phyloP scores from a whole-genome alignment of 2,329 filamentous ascomycete genomes.

The Aspergillus jensenii region DNA sequence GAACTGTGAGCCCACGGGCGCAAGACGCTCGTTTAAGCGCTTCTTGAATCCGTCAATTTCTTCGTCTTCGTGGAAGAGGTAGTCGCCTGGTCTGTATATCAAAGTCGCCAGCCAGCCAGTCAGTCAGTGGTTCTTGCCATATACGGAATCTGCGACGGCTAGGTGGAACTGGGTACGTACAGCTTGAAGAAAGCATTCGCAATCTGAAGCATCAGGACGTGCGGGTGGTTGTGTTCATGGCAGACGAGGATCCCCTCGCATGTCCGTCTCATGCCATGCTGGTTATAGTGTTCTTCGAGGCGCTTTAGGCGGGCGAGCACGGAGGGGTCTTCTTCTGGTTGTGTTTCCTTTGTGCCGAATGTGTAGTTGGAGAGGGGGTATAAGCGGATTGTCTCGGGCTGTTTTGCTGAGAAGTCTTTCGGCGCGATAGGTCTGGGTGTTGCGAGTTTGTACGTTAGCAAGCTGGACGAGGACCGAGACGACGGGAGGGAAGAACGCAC shows the following conservation, averaged over 20 bases:
- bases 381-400: constrained; percentile 84
- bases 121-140: not conserved
- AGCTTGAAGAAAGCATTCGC: constrained; percentile 99
- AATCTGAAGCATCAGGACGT: constrained; percentile 98
- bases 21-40: constrained; percentile 87
- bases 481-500: constrained; percentile 36
- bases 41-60: constrained; percentile 94
- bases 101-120: not conserved
- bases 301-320: constrained; percentile 89
- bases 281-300: constrained; percentile 89
- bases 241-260: constrained; percentile 97
- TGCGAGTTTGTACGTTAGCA: not conserved
- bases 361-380: constrained; percentile 98
- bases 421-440: constrained; percentile 69
- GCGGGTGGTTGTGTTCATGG: constrained; percentile 98
- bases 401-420: constrained; percentile 81
- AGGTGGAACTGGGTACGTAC: constrained; percentile 30
- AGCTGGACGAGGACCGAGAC: not conserved
- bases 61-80: constrained; percentile 80
- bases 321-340: constrained; percentile 95
- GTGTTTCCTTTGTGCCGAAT: constrained; percentile 96
- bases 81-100: constrained; percentile 76
- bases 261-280: constrained; percentile 93
- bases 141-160: not conserved
- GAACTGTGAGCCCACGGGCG: constrained; percentile 80